Conservation (phyloP, 2,329 filamentous ascomycete genomes). For the Phialophora expanda region DNA sequence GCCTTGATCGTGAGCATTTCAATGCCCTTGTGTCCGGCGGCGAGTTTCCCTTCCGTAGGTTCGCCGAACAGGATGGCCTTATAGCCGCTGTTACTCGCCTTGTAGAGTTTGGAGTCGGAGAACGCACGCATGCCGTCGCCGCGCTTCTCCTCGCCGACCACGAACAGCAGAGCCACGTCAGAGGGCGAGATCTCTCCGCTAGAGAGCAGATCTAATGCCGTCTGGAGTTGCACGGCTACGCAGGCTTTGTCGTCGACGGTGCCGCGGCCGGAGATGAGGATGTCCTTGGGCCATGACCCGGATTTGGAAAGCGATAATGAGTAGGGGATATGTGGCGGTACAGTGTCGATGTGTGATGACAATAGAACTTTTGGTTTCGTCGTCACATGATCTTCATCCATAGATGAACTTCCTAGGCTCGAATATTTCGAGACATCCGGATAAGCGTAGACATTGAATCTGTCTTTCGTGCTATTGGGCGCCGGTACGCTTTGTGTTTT, state of each 20-base stretch:
- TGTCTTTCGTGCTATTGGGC: conserved; percentile 44
- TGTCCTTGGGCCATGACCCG: conserved; percentile 40
- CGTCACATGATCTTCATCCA: neutral
- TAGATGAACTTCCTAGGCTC: conserved; percentile 19
- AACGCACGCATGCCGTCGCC: conserved; percentile 78
- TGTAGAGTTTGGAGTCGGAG: conserved; percentile 52
- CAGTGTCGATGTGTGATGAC: conserved; percentile 81
- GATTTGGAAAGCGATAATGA: conserved; percentile 46
- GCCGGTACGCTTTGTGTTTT: conserved; percentile 59
- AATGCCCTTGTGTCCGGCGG: conserved; percentile 89
- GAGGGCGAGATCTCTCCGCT: conserved; percentile 26
- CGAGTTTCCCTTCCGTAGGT: conserved; percentile 85
- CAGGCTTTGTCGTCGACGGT: conserved; percentile 55
- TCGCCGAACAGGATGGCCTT: conserved; percentile 87
- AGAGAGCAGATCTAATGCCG: conserved; percentile 54
- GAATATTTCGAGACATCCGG: conserved; percentile 43
- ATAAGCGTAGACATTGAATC: conserved; percentile 81
- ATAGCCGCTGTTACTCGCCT: conserved; percentile 52
- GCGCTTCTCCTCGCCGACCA: conserved; percentile 79
- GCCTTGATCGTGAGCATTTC: conserved; percentile 70
- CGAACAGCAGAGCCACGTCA: conserved; percentile 60
- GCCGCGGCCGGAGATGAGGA: conserved; percentile 52
- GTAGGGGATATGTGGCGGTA: conserved; percentile 57
- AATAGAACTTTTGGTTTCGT: conserved; percentile 47
- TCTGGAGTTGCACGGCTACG: conserved; percentile 52